A percentile compares a stretch with the other conserved stretches of the same genome.
Evolutionary conservation across 148 eudicot species (phyloP).

Genomic region (Persicaria maculosa): DNA sequence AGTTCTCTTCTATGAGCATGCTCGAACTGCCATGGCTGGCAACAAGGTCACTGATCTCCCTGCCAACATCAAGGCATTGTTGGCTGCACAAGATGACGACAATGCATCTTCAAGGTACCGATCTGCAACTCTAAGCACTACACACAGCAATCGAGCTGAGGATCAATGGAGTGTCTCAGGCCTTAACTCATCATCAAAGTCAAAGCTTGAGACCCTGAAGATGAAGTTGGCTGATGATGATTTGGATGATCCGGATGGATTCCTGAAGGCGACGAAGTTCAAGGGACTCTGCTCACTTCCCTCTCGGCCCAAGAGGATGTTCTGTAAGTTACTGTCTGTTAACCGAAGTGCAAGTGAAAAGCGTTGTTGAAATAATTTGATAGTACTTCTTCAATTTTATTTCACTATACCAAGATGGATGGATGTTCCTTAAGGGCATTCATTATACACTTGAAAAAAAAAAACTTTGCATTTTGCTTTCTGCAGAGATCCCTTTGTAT

Average conservation of each 20-base stretch:
- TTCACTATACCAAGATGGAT: background rate
- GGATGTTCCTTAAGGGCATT: background rate
- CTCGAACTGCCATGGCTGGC: conserved; percentile 35
- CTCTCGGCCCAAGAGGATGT: conserved; percentile 61
- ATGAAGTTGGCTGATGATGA: conserved; percentile 77
- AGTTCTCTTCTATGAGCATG: conserved; percentile 85
- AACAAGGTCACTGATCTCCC: background rate
- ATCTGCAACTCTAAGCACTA: conserved; percentile 17
- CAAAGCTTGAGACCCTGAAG: conserved; percentile 54
- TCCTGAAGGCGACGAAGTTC: conserved; percentile 37
- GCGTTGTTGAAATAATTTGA: conserved; percentile 26
- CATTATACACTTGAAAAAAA: background rate
- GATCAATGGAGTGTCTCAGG: conserved; percentile 79
- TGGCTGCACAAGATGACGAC: conserved; percentile 37
- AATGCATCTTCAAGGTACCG: conserved; percentile 32
- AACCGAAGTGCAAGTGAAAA: conserved; percentile 47
- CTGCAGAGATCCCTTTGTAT: background rate
- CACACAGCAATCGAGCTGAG: conserved; percentile 32
- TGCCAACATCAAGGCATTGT: conserved; percentile 13
- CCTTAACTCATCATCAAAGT: conserved; percentile 40
- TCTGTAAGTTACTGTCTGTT: conserved; percentile 69
- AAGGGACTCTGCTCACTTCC: conserved; percentile 53
- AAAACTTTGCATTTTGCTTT: background rate
- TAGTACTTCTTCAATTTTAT: background rate
- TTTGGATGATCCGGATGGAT: conserved; percentile 33